Evolutionary conservation across 2,329 filamentous ascomycete species (phyloP).

Genomic region (Epicoccum nigrum): DNA sequence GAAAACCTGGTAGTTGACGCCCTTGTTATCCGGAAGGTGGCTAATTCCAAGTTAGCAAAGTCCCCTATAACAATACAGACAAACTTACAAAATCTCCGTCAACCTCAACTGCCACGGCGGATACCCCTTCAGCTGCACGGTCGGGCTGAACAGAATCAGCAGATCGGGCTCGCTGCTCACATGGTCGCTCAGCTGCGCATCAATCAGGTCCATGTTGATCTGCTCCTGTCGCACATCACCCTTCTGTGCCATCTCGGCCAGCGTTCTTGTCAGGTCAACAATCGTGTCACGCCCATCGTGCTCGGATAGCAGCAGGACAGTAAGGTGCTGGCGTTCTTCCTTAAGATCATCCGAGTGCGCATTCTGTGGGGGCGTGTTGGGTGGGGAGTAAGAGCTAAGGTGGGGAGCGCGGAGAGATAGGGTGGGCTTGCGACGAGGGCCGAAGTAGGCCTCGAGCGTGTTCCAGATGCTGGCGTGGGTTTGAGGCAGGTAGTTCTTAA

Average conservation of each 20-base stretch:
- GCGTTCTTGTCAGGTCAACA: slow-evolving; percentile 91
- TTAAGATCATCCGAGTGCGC: slow-evolving; percentile 45
- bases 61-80: slow-evolving; percentile 13
- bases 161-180: slow-evolving; percentile 91
- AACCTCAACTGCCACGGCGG: slow-evolving; percentile 95
- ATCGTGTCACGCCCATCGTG: slow-evolving; percentile 92
- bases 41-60: slow-evolving; percentile 30
- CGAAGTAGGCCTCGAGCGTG: slow-evolving; percentile 88
- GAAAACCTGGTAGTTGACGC: slow-evolving; percentile 94
- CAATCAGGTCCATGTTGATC: slow-evolving; percentile 83
- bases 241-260: slow-evolving; percentile 93
- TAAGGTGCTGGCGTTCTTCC: slow-evolving; percentile 52
- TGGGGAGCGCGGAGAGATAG: slow-evolving; percentile 77
- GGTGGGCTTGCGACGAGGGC: slow-evolving; percentile 67
- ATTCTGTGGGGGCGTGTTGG: slow-evolving; percentile 48
- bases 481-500: slow-evolving; percentile 88
- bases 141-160: slow-evolving; percentile 83
- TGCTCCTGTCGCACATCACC: slow-evolving; percentile 81
- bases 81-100: slow-evolving; percentile 84
- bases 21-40: slow-evolving; percentile 71
- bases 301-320: slow-evolving; percentile 79
- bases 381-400: slow-evolving; percentile 63
- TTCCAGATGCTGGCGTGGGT: slow-evolving; percentile 79
- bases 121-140: slow-evolving; percentile 85
- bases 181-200: slow-evolving; percentile 79